phyloP scores from a whole-genome alignment of 2,329 filamentous ascomycete genomes.

The Talaromyces rugulosus region DNA sequence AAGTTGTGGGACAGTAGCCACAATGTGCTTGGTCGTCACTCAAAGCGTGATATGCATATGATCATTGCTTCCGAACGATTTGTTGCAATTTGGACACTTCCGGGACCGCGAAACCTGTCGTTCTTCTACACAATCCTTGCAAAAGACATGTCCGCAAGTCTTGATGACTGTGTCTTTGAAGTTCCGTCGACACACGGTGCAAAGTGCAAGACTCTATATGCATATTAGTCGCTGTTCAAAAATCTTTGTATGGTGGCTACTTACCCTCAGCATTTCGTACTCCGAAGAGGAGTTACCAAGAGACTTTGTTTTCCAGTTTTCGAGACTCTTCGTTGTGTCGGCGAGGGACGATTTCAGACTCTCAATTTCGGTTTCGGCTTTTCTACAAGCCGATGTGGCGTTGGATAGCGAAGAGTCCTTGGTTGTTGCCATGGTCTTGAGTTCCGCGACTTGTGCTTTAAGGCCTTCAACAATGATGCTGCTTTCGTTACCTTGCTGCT shows the following conservation, averaged over 20 bases:
- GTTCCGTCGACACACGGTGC: slow-evolving; percentile 85
- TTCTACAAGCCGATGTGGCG: slow-evolving; percentile 58
- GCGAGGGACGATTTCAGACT: slow-evolving; percentile 73
- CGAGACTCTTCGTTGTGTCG: slow-evolving; percentile 74
- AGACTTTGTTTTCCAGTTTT: slow-evolving; percentile 80
- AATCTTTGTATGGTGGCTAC: slow-evolving; percentile 32
- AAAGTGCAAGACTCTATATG: slow-evolving; percentile 68
- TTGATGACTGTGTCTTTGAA: slow-evolving; percentile 94
- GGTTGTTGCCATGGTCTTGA: slow-evolving; percentile 67
- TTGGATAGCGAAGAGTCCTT: slow-evolving; percentile 68
- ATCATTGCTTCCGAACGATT: slow-evolving; percentile 86
- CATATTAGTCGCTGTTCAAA: background rate
- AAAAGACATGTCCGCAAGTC: slow-evolving; percentile 93
- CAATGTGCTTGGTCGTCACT: slow-evolving; percentile 14
- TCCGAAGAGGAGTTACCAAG: slow-evolving; percentile 76
- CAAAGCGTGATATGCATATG: slow-evolving; percentile 62
- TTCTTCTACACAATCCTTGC: slow-evolving; percentile 83
- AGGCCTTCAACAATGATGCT: slow-evolving; percentile 66
- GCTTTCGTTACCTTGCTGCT: slow-evolving; percentile 67
- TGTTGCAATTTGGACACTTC: slow-evolving; percentile 92
- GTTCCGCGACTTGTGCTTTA: slow-evolving; percentile 69
- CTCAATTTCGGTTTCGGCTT: slow-evolving; percentile 69
- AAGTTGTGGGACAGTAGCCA: slow-evolving; percentile 3
- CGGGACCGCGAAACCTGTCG: slow-evolving; percentile 83
- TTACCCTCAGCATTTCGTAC: slow-evolving; percentile 80